A percentile compares a stretch with the other conserved stretches of the same genome.
Conservation (phyloP, 179 eudicot species). For the Heliamphora pulchella region DNA sequence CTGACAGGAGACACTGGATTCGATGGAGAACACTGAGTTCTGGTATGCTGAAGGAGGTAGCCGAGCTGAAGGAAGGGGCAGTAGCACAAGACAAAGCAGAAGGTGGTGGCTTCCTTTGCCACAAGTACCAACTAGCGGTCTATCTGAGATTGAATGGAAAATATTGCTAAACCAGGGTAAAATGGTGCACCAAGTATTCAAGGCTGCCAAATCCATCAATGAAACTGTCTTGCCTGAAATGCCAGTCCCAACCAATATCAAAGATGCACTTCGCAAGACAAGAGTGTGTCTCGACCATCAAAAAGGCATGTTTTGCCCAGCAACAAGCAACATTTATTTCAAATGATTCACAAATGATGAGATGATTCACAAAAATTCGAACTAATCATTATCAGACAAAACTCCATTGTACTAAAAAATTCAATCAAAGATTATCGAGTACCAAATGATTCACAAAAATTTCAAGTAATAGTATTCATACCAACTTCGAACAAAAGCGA, state of each 20-base stretch:
- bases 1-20: constrained; percentile 73
- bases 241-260: constrained; percentile 55
- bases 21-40: constrained; percentile 70
- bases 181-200: constrained; percentile 72
- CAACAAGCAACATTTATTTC: too few relatives aligned
- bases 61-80: constrained; percentile 57
- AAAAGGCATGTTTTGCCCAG: too few relatives aligned
- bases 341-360: too few relatives aligned
- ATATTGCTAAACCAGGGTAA: constrained; percentile 63
- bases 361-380: too few relatives aligned
- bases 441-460: too few relatives aligned
- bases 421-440: too few relatives aligned
- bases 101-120: constrained; percentile 96
- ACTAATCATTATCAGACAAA: too few relatives aligned
- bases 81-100: constrained; percentile 50
- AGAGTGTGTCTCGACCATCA: constrained; percentile 4
- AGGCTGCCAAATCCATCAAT: constrained; percentile 87
- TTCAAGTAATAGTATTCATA: too few relatives aligned
- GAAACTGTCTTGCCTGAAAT: constrained; percentile 64
- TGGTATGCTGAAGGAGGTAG: constrained; percentile 84
- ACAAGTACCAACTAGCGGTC: constrained; percentile 66
- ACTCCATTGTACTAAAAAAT: too few relatives aligned
- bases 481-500: too few relatives aligned
- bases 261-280: constrained; percentile 76
- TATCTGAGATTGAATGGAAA: constrained; percentile 60